These are phyloP conservation scores for Babesia bovis DNA, from an alignment of 169 alveolate species.

Conservation along the genomic window DNA sequence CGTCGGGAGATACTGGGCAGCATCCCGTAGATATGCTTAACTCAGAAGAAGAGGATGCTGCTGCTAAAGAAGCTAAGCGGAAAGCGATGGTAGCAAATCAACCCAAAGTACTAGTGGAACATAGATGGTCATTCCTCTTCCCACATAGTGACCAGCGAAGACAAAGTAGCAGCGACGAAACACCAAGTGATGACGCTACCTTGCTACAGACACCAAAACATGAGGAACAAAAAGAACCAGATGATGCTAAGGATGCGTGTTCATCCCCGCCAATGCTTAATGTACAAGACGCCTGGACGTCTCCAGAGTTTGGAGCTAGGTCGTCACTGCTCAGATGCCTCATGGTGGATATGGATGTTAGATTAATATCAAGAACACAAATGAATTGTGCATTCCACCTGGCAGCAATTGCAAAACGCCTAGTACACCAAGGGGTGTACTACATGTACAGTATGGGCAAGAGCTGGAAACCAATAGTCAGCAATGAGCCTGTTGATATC, in stretches of 20 bases:
- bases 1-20: not conserved
- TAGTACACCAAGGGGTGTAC: slow-evolving; percentile 34
- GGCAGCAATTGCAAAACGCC: slow-evolving; percentile 34
- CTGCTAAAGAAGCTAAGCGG: not conserved
- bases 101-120: slow-evolving; percentile 35
- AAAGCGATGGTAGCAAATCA: not conserved
- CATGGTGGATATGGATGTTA: slow-evolving; percentile 16
- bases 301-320: slow-evolving; percentile 22
- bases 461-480: slow-evolving; percentile 18
- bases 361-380: slow-evolving; percentile 24
- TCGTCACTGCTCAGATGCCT: slow-evolving; percentile 26
- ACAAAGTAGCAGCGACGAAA: not conserved
- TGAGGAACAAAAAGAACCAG: not conserved
- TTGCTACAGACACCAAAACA: not conserved
- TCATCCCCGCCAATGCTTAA: not conserved
- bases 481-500: slow-evolving; percentile 23
- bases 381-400: slow-evolving; percentile 38
- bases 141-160: not conserved
- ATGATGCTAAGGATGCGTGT: not conserved
- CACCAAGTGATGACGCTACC: not conserved
- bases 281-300: slow-evolving; percentile 15
- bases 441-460: not conserved
- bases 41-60: slow-evolving; percentile 4
- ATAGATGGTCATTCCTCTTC: slow-evolving; percentile 39
- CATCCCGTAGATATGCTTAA: not conserved